Evolutionary conservation across 2,329 filamentous ascomycete species (phyloP).

Genomic region (Diaporthe citrichinensis): DNA sequence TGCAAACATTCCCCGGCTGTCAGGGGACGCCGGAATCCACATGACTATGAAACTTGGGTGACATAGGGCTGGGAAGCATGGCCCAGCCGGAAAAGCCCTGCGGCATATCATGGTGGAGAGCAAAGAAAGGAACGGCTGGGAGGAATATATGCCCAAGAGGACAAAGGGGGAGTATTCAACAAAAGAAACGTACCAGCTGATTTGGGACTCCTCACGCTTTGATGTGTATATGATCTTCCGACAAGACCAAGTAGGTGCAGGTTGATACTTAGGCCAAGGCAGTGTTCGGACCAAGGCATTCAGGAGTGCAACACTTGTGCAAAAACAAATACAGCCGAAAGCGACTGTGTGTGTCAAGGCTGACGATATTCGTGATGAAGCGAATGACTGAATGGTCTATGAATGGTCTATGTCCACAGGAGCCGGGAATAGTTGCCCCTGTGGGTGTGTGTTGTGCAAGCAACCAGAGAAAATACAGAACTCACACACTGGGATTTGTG

Average conservation of each 20-base stretch:
- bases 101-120: background rate
- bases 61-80: background rate
- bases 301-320: background rate
- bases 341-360: background rate
- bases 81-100: background rate
- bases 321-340: background rate
- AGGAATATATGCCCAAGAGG: too few species aligned
- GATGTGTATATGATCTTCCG: background rate
- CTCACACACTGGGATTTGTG: background rate
- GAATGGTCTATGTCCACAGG: conserved; percentile 19
- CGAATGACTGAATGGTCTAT: background rate
- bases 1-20: background rate
- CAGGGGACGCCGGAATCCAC: background rate
- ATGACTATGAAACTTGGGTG: background rate
- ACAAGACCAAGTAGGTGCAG: background rate
- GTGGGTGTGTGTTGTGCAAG: conserved; percentile 8
- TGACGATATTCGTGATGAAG: background rate
- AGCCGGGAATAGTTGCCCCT: conserved; percentile 8
- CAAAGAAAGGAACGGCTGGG: background rate
- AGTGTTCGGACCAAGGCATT: background rate
- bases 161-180: background rate
- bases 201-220: too few species aligned
- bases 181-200: background rate
- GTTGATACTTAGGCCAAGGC: background rate
- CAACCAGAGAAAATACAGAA: background rate